A percentile compares a stretch with the other conserved stretches of the same genome.
Evolutionary conservation across 2,329 filamentous ascomycete species (phyloP).

Genomic region (Cylindrodendrum hubeiense): DNA sequence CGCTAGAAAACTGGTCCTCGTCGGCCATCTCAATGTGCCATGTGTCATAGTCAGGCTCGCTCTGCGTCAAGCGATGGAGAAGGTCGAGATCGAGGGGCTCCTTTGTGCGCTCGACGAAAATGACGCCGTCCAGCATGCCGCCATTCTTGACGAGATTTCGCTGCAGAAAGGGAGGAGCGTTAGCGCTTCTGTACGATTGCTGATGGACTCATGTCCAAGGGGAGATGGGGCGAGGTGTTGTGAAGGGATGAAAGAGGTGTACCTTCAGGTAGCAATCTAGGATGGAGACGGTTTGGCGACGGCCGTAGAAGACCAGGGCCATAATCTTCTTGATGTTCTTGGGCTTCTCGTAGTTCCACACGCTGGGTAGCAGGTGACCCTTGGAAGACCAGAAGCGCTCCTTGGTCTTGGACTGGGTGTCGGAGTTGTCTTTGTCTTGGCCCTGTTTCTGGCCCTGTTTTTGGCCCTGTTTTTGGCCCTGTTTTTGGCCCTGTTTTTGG

Average conservation of each 20-base stretch:
- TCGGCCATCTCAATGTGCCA: slow-evolving; percentile 50
- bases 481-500: neutral
- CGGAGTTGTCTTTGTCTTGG: neutral
- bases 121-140: slow-evolving; percentile 58
- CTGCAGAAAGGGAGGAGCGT: slow-evolving; percentile 33
- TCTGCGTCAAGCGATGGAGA: slow-evolving; percentile 52
- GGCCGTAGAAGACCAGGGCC: slow-evolving; percentile 60
- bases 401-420: slow-evolving; percentile 9
- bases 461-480: neutral
- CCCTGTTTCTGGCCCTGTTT: neutral
- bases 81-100: slow-evolving; percentile 54
- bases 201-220: neutral
- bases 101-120: slow-evolving; percentile 58
- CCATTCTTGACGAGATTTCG: slow-evolving; percentile 59
- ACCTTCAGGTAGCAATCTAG: slow-evolving; percentile 61
- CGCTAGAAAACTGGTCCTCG: slow-evolving; percentile 44
- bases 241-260: slow-evolving; percentile 9
- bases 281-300: slow-evolving; percentile 57
- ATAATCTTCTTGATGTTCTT: slow-evolving; percentile 50
- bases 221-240: too few relatives aligned
- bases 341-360: slow-evolving; percentile 37
- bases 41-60: slow-evolving; percentile 53
- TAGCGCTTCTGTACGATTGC: slow-evolving; percentile 1
- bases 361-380: slow-evolving; percentile 29
- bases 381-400: slow-evolving; percentile 42